Evolutionary conservation across 106 monocot species (phyloP), one percentile per base, ranked within the genome.

Genomic region (Allium cepa): DNA sequence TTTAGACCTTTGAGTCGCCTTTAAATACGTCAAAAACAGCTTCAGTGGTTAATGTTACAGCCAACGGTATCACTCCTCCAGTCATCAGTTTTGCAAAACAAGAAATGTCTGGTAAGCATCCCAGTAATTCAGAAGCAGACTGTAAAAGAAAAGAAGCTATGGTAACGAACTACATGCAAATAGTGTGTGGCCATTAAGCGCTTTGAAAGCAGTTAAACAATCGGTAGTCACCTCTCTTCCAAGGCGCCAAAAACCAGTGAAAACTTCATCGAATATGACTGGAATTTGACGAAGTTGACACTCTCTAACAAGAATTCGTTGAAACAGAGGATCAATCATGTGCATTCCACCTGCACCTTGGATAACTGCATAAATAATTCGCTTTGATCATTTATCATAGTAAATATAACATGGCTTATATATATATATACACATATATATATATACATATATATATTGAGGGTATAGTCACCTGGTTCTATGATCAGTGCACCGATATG

Each of bases 321-420:
- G 99, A 80, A 99, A 99, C 75, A 93, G 84, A 22, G 99, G 99
- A 84, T 99, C 99, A 70, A 99, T 83, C 99, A 99, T 83, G 53
- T 80, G 84, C 99, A 93, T 99, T 58, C 99, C 99, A 58, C 85
- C 87, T 59, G 99, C 82, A 77, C 83, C 99, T 71, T 99, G 99
- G 56, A 99, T 75, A 76, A 99, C 99, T 99, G 75, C 51, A 78
- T 16, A 63, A 77, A 58, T 50, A 48, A 46, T 9, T 56, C 55
- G 9, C 13, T 3, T 47, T 60, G 63, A 63, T 36, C 36, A 36
- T 36, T 36, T 36, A 36, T 36, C 36, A 36, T 36, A 36, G 36
- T 36, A 36, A 36, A 36, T 36, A 36, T 36, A 36, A 36, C 36
- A 36, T 36, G 36, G 36, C 22, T n/a, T n/a, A 22, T 1, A 22